phyloP scores from a whole-genome alignment of 352 stramenopile genomes.

The Chrysophaeum taylorii region DNA sequence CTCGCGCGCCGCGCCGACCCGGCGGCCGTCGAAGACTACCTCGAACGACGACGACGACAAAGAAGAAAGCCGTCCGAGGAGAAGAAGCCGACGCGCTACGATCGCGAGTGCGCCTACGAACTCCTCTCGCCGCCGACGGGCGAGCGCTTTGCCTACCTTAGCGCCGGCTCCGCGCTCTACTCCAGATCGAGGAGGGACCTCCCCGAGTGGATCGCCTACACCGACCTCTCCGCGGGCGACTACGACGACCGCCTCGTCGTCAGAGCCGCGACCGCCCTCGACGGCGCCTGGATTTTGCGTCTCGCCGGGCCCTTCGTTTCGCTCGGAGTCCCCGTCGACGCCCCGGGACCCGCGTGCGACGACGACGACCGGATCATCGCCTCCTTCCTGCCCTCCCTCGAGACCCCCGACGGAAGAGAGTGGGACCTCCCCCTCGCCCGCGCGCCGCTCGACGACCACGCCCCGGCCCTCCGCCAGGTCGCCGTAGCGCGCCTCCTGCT shows the following conservation, averaged over 20 bases:
- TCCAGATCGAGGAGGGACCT: neutral
- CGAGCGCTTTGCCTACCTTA: neutral
- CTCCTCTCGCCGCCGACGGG: neutral
- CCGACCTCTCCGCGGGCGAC: neutral
- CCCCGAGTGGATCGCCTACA: neutral
- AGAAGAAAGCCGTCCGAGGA: too few relatives aligned
- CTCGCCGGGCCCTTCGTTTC: neutral
- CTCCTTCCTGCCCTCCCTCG: neutral
- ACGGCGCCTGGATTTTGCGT: neutral
- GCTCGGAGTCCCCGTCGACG: neutral
- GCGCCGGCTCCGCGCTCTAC: neutral
- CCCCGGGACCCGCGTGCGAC: neutral
- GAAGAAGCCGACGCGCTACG: neutral
- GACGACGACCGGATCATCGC: neutral
- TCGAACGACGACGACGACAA: neutral
- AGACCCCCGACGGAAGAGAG: neutral
- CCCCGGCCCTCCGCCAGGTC: too few relatives aligned
- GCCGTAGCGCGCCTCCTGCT: too few relatives aligned
- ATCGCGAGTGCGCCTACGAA: constrained; percentile 12
- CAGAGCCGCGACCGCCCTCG: neutral
- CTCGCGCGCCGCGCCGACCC: constrained; percentile 9
- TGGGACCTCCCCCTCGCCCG: constrained; percentile 1
- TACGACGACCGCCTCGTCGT: neutral
- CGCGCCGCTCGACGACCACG: neutral
- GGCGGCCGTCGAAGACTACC: neutral